These are phyloP conservation scores for Acacia melanoxylon DNA, from an alignment of 306 rosid species.

Conservation along the genomic window DNA sequence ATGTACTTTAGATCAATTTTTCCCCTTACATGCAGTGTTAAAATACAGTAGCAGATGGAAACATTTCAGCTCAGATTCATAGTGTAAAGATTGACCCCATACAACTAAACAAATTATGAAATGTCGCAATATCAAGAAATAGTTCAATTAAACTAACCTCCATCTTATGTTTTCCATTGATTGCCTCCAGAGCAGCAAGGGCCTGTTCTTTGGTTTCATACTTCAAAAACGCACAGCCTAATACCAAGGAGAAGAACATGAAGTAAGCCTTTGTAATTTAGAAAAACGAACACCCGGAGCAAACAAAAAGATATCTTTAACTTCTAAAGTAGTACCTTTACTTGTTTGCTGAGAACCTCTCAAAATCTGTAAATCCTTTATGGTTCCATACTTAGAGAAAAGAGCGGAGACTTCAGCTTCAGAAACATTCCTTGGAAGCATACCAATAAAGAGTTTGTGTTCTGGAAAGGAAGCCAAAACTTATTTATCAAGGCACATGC, in stretches of 20 bases:
- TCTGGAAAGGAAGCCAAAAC: constrained; percentile 42
- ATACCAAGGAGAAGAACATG: constrained; percentile 27
- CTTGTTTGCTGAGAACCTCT: constrained; percentile 82
- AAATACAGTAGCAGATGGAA: not conserved
- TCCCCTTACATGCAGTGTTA: constrained; percentile 18
- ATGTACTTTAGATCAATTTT: not conserved
- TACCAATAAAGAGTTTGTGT: constrained; percentile 77
- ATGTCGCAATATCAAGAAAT: constrained; percentile 17
- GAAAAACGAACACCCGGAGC: constrained; percentile 5
- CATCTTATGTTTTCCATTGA: constrained; percentile 73
- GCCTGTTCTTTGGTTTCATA: constrained; percentile 79
- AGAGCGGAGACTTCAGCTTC: constrained; percentile 63
- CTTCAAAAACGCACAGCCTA: constrained; percentile 78
- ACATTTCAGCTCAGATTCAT: not conserved
- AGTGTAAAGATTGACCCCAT: not conserved
- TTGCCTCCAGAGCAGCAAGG: constrained; percentile 60
- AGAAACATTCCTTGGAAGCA: constrained; percentile 78
- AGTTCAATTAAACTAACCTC: constrained; percentile 60
- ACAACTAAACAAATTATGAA: not conserved
- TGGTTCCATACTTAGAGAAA: constrained; percentile 61
- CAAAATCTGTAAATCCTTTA: constrained; percentile 71
- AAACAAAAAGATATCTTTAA: constrained; percentile 15
- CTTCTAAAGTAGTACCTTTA: constrained; percentile 61
- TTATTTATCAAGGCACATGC: constrained; percentile 25
- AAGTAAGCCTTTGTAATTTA: constrained; percentile 13